Evolutionary conservation across 345 rosid species (phyloP), one percentile per base, ranked within the genome.

Genomic region (Eutrema yunnanense): DNA sequence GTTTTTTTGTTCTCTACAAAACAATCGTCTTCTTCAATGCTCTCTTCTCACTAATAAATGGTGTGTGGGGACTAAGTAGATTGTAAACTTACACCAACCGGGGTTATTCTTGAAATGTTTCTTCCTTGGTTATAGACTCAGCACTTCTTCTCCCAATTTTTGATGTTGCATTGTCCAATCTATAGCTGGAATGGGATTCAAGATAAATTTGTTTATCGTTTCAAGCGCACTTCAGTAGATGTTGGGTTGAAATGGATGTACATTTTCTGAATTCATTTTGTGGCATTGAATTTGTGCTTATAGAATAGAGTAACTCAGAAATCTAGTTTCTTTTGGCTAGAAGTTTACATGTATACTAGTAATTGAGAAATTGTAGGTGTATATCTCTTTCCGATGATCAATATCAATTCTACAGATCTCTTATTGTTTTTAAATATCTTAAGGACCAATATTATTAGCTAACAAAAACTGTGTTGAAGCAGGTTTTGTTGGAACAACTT

Each of bases 401-500:
- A 3, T 41, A 41, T 41, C 2, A 22, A 30, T 30, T 16, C 4
- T 30, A 30, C 2, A 30, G 43, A 42, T 67, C 46, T 44, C 38
- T 53, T 59, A 8, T 38, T 62, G n/a, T 22, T 51, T 6, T 38
- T 30, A 32, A 13, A 3, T 11, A 42, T 41, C 61, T 30, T 30
- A 29, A 6, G 38, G 66, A 49, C n/a, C 61, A 29, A 71, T 12
- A 27, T 3, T 7, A 12, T 54, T 19, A 30, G 47, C 34, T 34
- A 46, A 56, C 27, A 30, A 49, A 29, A 22, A 8, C 8, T 37
- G 65, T 32, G 34, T 46, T 55, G 32, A 60, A 49, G 19, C 71
- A 93, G 98, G 97, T 93, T 73, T 74, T 90, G 78, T 72, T 93
- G 84, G 98, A 93, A 44, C 98, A 93, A 79, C 58, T 88, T 49